phyloP scores from a whole-genome alignment of 208 protist species.

The Crithidia brevicula region DNA sequence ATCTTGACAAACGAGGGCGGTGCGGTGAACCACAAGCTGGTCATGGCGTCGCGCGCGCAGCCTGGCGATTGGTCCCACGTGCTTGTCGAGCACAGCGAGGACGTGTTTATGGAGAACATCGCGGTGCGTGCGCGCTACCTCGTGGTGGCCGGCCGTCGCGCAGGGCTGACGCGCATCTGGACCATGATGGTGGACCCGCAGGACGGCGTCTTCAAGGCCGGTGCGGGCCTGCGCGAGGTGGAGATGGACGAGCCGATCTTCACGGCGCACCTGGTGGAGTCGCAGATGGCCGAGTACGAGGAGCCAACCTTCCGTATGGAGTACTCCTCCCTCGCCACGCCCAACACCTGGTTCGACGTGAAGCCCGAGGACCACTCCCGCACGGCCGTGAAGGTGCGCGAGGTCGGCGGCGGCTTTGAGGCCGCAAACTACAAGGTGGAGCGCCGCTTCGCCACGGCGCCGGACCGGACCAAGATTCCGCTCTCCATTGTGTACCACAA shows the following conservation, averaged over 20 bases:
- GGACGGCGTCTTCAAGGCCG: conserved; percentile 42
- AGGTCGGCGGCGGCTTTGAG: conserved; percentile 80
- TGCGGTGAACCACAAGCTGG: conserved; percentile 79
- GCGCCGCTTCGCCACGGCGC: conserved; percentile 74
- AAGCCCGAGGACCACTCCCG: conserved; percentile 42
- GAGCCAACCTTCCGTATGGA: conserved; percentile 66
- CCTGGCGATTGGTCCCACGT: conserved; percentile 53
- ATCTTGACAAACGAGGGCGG: conserved; percentile 84
- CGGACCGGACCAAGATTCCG: conserved; percentile 75
- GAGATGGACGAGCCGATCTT: conserved; percentile 81
- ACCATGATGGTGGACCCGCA: conserved; percentile 47
- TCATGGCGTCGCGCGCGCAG: conserved; percentile 52
- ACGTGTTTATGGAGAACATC: conserved; percentile 56
- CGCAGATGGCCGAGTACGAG: conserved; percentile 79
- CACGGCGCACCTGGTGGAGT: conserved; percentile 47
- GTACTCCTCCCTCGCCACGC: conserved; percentile 86
- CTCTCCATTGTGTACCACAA: conserved; percentile 85
- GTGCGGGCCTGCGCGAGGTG: conserved; percentile 46
- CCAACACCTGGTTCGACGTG: conserved; percentile 79
- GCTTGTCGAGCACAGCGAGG: conserved; percentile 58
- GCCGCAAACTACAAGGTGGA: conserved; percentile 70
- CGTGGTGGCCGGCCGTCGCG: conserved; percentile 69
- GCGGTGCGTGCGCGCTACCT: conserved; percentile 63
- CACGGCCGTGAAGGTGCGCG: conserved; percentile 65
- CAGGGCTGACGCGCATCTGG: conserved; percentile 83